Base-by-base conservation (phyloP, 2,329 filamentous ascomycete genomes). In the Sclerotinia minor region DNA sequence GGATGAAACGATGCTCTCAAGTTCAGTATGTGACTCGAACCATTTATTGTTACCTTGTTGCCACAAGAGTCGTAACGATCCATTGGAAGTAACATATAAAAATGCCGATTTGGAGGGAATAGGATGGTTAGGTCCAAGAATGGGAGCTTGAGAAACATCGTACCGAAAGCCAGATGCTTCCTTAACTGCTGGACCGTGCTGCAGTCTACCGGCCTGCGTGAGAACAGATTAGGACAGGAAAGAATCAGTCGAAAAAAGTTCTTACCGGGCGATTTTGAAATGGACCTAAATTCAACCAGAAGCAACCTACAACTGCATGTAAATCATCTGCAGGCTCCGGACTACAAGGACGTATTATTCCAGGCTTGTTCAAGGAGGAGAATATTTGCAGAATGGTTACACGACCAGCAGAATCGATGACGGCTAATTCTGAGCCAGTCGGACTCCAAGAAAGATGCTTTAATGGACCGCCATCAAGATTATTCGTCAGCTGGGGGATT, bases 371-470 rank as follows among this genome's bases (percentile, higher is more conserved):
- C 57, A 97, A 79, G 9, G 88, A 87, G 70, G 89, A 85, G 21
- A 85, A 84, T 72, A 93, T 89, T 58, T 85, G 87, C 72, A 94
- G 84, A 65, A 97, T 87, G 69, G 88, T 85, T 29, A 97, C 85
- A 68, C 92, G 86, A 7, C 94, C 95, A 32, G 87, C 86, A 38
- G 88, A 84, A 78, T 98, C 94, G 69, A 95, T 84, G 24, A 95
- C 85, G 2, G 93, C 94, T 66, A 99, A 83, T 73, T 98, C 95
- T 2, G 89, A 88, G 47, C 87, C 90, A 6, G 85, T 84, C 0
- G 83, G 80, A 61, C 91, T 91, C 92, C 94, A 98, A 64, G 87
- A 89, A 13, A 99, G 79, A 78, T 97, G 94, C 24, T 91, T 87
- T 52, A 97, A 83, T 5, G 86, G 87, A 41, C 87, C 87, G 1